Evolutionary conservation across 177 flowering plant species (phyloP), one percentile per base, ranked within the genome.

Genomic region (Telopea speciosissima): DNA sequence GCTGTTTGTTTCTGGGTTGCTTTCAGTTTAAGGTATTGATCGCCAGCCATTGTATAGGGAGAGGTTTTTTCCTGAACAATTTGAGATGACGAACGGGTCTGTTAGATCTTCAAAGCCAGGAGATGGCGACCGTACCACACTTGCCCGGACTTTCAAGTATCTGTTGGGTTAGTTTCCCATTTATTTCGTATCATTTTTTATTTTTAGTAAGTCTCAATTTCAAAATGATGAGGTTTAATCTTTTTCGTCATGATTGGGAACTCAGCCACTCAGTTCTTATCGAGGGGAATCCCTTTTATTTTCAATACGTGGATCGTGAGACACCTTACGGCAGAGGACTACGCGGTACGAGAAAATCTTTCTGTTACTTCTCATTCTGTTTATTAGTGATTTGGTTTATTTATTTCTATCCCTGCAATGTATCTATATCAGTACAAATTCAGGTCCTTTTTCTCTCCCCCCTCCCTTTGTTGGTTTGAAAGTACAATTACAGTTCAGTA

Each of bases 251-350:
- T 60, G 25, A 1, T 56, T 45, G 44, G 65, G 24, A 36, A 12
- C 26, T 77, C 82, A 96, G 99, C 98, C 40, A 93, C 97, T 11
- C 99, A 91, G 86, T 81, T 93, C 28, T 69, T 90, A 74, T 85
- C 98, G 0, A 88, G 99, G 72, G 97, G 93, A 70, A 90, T 96
- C n/a, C 98, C 98, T 0, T 96, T 96, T 75, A 67, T 89, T 42
- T 90, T 96, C 87, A 93, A 93, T 81, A 68, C 88, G 1, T 93
- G 97, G 98, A 90, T 93, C 49, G 92, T 93, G 3, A 77, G 98
- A 70, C 95, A 86, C 78, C 88, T 96, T 9, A 85, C 89, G 0
- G 85, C 74, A 69, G 86, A 82, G 65, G 99, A 91, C 69, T 96
- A 90, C 59, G 98, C 97, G 86, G 99, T 93, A 90, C 66, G 25